Base-by-base conservation (phyloP, 1,284 basidiomycete species). In the Sporisorium graminicola region DNA sequence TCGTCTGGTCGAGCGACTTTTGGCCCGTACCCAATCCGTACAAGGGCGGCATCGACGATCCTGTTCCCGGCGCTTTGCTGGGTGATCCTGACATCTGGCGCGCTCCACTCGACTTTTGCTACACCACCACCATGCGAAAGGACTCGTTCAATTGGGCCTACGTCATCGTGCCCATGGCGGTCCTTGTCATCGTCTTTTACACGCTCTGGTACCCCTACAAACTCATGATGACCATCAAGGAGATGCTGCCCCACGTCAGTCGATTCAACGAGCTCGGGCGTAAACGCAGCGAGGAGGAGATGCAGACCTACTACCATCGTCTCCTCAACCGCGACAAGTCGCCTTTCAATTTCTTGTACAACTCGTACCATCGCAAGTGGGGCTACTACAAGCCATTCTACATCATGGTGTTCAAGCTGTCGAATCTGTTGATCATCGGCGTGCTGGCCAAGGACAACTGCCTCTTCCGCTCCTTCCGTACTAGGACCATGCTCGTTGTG, bases 111-210 rank as follows among this genome's bases (percentile, higher is more conserved):
- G 91, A 93, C 84, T 93, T 93, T 79, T 93, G 92, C 85, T 94
- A 90, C 87, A 85, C 78, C 10, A 86, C 86, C 12, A 85, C 91
- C 2, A 91, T 92, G 91, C 88, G 89, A 66, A 88, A 88, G 51
- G 90, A 92, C 73, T 88, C 91, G 79, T 87, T 93, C 79, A 94
- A 94, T 82, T 92, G 88, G 76, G 91, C 92, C 0, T 91, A 90
- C 14, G 78, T 90, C 4, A 85, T 92, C 31, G 85, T 93, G 4
- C 88, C 90, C 16, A 78, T 91, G 18, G 89, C 92, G 0, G 76
- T 88, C 0, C 58, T 90, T 8, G 89, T 89, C 13, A 87, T 93
- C 51, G 58, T 87, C 27, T 85, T 88, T 64, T 91, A 92, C 65
- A 91, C 91, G 0, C 76, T 93, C 6, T 92, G 90, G 89, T 92